Base-by-base conservation (phyloP, 2,329 filamentous ascomycete species). In the Ascochyta rabiei region DNA sequence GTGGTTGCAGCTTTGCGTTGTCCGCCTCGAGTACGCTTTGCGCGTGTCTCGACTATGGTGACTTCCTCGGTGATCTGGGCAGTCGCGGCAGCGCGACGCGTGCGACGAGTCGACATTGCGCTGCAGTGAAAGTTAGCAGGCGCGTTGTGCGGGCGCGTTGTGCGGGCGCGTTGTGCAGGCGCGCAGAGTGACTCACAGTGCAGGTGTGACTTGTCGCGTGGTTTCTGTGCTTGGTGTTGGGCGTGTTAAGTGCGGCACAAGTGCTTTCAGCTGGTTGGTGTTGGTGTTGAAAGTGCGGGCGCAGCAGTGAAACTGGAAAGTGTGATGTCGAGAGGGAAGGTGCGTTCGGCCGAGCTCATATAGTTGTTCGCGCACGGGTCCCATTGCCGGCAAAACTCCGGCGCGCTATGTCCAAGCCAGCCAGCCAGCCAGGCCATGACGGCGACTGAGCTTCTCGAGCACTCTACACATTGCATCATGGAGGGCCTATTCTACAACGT, bases 401-500 rank as follows among this genome's bases (percentile, higher is more conserved):
- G 51, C 4, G 13, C 15, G 5, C 23, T 23, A 31, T 19, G 30
- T n/a, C 40, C 40, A 35, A 51, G 40, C 21, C 21, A 23, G 21
- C 6, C n/a, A n/a, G n/a, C 40, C 34, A 38, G 40, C 40, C 41
- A 44, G 21, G 19, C 28, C 40, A 54, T 54, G 51, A 54, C 51
- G 51, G 51, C 51, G 37, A 48, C 45, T 21, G 51, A 33, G 34
- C 40, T 40, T 45, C 46, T 50, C 41, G 35, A 37, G 42, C 24
- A 30, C 42, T 46, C 21, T 30, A 41, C 28, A 55, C 46, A 50
- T 41, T 45, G 43, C 70, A 75, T 61, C 60, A 96, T 96, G 92
- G 92, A 96, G 82, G 92, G 92, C 56, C 87, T 97, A 40, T 89
- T 92, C 70, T 97, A 95, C 81, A 97, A 97, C 80, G 90, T 93